Base-by-base conservation (phyloP, 495 filamentous ascomycete species). In the Polyplosphaeria fusca region DNA sequence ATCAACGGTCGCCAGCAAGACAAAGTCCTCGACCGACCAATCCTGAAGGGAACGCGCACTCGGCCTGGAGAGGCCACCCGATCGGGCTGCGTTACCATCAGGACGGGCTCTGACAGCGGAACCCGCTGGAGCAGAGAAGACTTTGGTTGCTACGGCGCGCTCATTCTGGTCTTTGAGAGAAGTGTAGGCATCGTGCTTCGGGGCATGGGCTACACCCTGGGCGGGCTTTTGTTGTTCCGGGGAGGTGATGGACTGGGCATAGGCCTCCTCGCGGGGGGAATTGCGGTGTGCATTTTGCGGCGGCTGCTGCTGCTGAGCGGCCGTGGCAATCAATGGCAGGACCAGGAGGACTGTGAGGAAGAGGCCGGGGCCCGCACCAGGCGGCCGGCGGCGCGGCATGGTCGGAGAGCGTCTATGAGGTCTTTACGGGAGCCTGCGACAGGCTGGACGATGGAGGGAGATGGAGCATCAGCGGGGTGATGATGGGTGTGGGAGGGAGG, bases 11-110 rank as follows among this genome's bases (percentile, higher is more conserved):
- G 94, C 91, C 86, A 98, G 76, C 77, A 98, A 87, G 71, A 97
- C 87, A 83, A 96, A 94, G 76, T 97, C 91, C 87, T 97, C 92
- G 74, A 96, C 91, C 83, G 96, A 89, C 91, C 91, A 97, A 69
- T 96, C 93, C 81, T 94, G 86, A 80, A 97, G 73, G 73, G 84
- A 91, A 82, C 91, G 91, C 89, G 91, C 91, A 82, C 82, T 74
- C 68, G 82, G 83, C 81, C 83, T 86, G 75, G 86, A 80, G 70
- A 91, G 80, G 71, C 85, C 89, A 71, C 82, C 83, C 68, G 77
- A 77, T 14, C 75, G 71, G 59, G 81, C 80, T 69, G 78, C 43
- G 44, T 59, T 80, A 76, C 78, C 77, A 76, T 78, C 82, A 82
- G 82, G 82, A 64, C 69, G 69, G 60, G 70, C 66, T 67, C 69